Percentiles rank a stretch among this genome's conserved stretches.
phyloP scores from a whole-genome alignment of 495 filamentous ascomycete genomes.

The Penicillium fimorum region DNA sequence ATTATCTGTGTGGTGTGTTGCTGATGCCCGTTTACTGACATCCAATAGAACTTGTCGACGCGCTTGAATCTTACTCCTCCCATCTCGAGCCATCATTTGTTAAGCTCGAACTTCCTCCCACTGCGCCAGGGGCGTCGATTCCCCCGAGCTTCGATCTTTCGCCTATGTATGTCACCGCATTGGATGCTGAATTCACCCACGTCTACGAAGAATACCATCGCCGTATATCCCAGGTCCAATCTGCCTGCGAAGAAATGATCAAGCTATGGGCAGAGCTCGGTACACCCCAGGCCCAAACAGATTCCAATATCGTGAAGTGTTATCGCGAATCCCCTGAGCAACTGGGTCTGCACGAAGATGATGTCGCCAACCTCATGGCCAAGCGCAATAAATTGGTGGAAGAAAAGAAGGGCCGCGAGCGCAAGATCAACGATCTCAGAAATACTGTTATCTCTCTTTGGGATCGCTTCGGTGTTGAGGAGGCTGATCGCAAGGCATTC shows the following conservation, averaged over 20 bases:
- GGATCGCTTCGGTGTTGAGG: conserved; percentile 82
- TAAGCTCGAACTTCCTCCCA: conserved; percentile 76
- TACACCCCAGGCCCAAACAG: conserved; percentile 88
- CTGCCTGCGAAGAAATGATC: conserved; percentile 79
- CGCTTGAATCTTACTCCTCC: conserved; percentile 89
- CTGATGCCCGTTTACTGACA: conserved; percentile 26
- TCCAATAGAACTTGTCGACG: conserved; percentile 77
- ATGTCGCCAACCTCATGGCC: conserved; percentile 66
- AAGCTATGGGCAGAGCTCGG: conserved; percentile 94
- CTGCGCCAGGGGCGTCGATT: conserved; percentile 68
- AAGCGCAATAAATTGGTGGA: conserved; percentile 84
- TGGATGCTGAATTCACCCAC: conserved; percentile 87
- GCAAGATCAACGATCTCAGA: conserved; percentile 73
- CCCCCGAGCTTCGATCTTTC: conserved; percentile 85
- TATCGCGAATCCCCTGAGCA: conserved; percentile 90
- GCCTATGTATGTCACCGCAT: conserved; percentile 75
- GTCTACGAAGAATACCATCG: conserved; percentile 94
- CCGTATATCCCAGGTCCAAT: conserved; percentile 71
- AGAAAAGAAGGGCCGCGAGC: conserved; percentile 89
- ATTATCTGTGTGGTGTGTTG: background rate
- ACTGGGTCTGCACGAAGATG: conserved; percentile 83
- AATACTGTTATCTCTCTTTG: conserved; percentile 75
- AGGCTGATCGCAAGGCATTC: conserved; percentile 79
- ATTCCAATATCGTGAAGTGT: conserved; percentile 77
- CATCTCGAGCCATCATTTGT: conserved; percentile 89